Evolutionary conservation across 306 rosid genomes (phyloP), one percentile per base, ranked within the genome.

Genomic region (Vigna angularis): DNA sequence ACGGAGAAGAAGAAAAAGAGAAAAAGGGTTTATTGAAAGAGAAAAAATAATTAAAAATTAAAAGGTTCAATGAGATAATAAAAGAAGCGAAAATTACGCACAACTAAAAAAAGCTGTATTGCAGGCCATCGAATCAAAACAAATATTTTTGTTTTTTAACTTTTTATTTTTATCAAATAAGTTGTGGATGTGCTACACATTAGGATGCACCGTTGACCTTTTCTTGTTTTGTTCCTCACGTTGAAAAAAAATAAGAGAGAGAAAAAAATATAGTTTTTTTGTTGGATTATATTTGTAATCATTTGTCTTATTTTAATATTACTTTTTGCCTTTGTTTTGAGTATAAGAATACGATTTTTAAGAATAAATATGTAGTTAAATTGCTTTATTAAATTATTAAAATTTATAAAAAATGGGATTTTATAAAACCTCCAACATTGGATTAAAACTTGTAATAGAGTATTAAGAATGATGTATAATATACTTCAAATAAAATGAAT

Each of bases 41-140:
- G 73, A 77, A 73, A 74, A 55, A 12, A 15, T 5, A 79, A 56
- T 30, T 30, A 30, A 30, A 30, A 30, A 4, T 30, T 0, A 58
- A 28, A 16, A 34, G 49, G 40, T 70, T 80, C 20, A 58, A 51
- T 24, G 26, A 51, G 6, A 69, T 45, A 13, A 72, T 15, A 16
- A 20, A 78, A 58, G 70, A 73, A 58, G 75, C 75, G 70, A 15
- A 67, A 86, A 76, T 83, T 47, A 13, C 56, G 81, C 69, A 75
- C 57, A 74, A 72, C 72, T 71, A 74, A 83, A 59, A 49, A 70
- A 69, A 45, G 84, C 66, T 79, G 83, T 47, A 69, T 55, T 84
- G 75, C 83, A 66, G 82, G 86, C 89, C 84, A 85, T 74, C 56
- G 79, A 88, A 73, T 59, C 13, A n/a, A 22, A 67, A 63, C 66